Base-by-base conservation (phyloP, 805 yeast genomes). In the Wickerhamiella sergipiensis region DNA sequence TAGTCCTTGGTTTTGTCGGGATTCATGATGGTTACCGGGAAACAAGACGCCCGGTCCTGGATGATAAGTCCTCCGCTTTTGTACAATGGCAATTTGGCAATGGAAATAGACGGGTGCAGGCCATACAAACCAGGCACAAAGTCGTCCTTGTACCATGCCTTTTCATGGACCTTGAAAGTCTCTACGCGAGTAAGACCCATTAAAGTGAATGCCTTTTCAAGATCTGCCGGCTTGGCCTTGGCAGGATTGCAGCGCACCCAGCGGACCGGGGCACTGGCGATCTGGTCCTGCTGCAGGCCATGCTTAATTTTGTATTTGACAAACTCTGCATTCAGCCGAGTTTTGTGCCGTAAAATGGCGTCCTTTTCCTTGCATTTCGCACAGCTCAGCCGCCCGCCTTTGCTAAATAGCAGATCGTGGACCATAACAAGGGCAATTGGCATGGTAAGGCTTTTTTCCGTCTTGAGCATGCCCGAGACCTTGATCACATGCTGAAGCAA, bases 41-140 rank as follows among this genome's bases (percentile, higher is more conserved):
- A 88, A 64, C 98, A 92, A 1, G 97, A 88, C 0, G 97, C 96
- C 48, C 98, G 72, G 63, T 92, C 98, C 67, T 92, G 99, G 53
- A 92, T 85, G 50, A 92, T 89, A 15, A 90, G 70, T 49, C 81
- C 74, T 0, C 98, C 98, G 12, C 71, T 68, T 49, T 76, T 70
- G 64, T 92, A 92, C 0, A 83, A 76, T 24, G 76, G 76, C n/a
- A 83, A 75, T 1, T 77, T 65, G 21, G 88, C 80, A 18, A 92
- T 66, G 53, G 78, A 77, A 50, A 83, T 90, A 40, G 74, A 70
- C 9, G 95, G 94, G 56, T 83, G 83, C 5, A 90, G 73, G 6
- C 97, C 97, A 65, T 76, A 89, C 17, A 92, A 70, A 55, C 83
- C 71, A 1, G 89, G 85, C 24, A 92, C 79, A 62, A 71, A 79